phyloP scores from a whole-genome alignment of 2,329 filamentous ascomycete species.

The Neopestalotiopsis rosae region DNA sequence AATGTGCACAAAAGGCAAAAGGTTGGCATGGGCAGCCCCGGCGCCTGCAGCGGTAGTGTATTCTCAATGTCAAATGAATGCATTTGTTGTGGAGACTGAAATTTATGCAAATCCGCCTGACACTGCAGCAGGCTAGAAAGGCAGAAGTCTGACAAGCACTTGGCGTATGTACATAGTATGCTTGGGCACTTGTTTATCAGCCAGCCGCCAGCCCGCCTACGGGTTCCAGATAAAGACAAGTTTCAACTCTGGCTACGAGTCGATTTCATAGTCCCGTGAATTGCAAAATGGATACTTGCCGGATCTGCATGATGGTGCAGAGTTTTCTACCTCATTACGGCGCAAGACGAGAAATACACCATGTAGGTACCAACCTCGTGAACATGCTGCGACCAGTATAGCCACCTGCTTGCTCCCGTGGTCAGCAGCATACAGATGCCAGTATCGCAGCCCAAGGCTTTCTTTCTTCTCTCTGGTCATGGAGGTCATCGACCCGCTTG shows the following conservation, averaged over 20 bases:
- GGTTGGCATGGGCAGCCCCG: no score
- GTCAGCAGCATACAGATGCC: background rate
- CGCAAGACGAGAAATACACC: background rate
- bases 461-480: background rate
- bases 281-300: background rate
- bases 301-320: background rate
- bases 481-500: background rate
- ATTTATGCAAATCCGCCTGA: background rate
- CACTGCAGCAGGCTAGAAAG: background rate
- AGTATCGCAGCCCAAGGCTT: background rate
- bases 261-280: background rate
- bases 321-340: background rate
- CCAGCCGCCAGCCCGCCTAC: background rate
- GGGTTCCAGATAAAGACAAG: background rate
- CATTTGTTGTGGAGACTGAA: no score
- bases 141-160: constrained; percentile 13
- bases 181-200: background rate
- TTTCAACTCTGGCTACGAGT: background rate
- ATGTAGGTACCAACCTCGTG: background rate
- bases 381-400: background rate
- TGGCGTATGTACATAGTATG: background rate
- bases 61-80: no score
- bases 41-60: no score
- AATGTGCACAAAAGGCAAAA: no score
- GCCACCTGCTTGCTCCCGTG: background rate